Evolutionary conservation across 1,284 basidiomycete genomes (phyloP), one percentile per base, ranked within the genome.

Genomic region (Afroboletus lepidellus): DNA sequence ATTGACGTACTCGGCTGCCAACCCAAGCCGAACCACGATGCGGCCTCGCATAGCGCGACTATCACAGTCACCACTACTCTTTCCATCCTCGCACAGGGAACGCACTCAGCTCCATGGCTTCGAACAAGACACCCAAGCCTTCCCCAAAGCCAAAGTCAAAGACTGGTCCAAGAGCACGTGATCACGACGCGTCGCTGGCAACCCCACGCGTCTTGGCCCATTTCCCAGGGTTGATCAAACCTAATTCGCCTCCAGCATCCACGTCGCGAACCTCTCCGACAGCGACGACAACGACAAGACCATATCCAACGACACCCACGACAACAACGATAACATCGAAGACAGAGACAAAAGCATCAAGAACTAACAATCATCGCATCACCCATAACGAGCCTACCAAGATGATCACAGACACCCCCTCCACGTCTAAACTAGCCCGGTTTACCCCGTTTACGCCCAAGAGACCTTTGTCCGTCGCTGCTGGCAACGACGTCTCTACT

Each of bases 401-500:
- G 7, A 44, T 45, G 27, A 43, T 47, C 30, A 51, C 56, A 32
- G 57, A 57, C 25, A 56, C 62, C 0, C 64, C 64, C 15, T 66
- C 64, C 7, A 64, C 48, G 5, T 69, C 65, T 15, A 74, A 66
- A 54, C 60, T 67, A 32, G 55, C 61, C 33, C 67, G 70, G 15
- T 56, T 64, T 21, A 55, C 65, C n/a, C 74, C 75, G 16, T 82
- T 79, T 56, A 84, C 83, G 1, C 82, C 82, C 9, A 82, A 77
- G 59, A 75, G 81, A 20, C 74, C 77, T 1, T 64, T 76, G 25
- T 79, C 80, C 18, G 58, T 59, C 16, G n/a, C 38, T 20, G 56
- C 67, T 8, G 61, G 53, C 8, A 50, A 29, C 27, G 67, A 69
- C 30, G 46, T 61, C 15, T n/a, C 51, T 29, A 74, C 78, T 2